Conservation (phyloP, 192 early-diverging fungal genomes). For the Funneliformis mosseae region DNA sequence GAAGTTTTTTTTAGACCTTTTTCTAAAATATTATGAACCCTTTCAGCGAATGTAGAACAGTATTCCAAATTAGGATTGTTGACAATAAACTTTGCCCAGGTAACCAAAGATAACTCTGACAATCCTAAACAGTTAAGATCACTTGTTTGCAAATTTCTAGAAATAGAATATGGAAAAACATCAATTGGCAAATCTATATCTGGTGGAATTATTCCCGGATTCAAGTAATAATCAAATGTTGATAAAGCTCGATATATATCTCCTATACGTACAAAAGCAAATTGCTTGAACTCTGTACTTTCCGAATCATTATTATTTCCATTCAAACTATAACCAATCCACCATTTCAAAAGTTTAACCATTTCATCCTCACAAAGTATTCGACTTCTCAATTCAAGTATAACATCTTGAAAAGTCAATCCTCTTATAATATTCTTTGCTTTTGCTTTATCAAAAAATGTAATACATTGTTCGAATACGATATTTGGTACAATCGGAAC, state of each 20-base stretch:
- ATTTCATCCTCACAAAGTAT: slow-evolving; percentile 61
- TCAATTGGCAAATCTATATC: background rate
- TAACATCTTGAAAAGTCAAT: slow-evolving; percentile 64
- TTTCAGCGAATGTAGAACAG: slow-evolving; percentile 66
- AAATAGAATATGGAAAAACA: slow-evolving; percentile 16
- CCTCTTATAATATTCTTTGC: slow-evolving; percentile 39
- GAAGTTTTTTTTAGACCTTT: slow-evolving; percentile 48
- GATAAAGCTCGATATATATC: slow-evolving; percentile 49
- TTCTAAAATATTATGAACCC: slow-evolving; percentile 57
- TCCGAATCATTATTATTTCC: background rate
- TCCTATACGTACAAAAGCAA: background rate
- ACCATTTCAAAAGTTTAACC: slow-evolving; percentile 76
- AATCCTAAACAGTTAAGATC: slow-evolving; percentile 14
- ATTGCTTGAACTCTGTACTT: background rate
- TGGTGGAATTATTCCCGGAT: slow-evolving; percentile 33
- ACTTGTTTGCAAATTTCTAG: background rate
- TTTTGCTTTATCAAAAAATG: slow-evolving; percentile 57
- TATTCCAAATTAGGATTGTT: slow-evolving; percentile 26
- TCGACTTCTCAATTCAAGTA: slow-evolving; percentile 62
- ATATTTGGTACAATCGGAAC: slow-evolving; percentile 60
- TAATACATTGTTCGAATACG: slow-evolving; percentile 56
- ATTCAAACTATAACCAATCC: slow-evolving; percentile 53
- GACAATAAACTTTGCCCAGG: slow-evolving; percentile 13
- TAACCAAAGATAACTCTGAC: slow-evolving; percentile 1
- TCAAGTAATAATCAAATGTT: slow-evolving; percentile 60